Evolutionary conservation across 306 rosid genomes (phyloP).

Genomic region (Psophocarpus tetragonolobus): DNA sequence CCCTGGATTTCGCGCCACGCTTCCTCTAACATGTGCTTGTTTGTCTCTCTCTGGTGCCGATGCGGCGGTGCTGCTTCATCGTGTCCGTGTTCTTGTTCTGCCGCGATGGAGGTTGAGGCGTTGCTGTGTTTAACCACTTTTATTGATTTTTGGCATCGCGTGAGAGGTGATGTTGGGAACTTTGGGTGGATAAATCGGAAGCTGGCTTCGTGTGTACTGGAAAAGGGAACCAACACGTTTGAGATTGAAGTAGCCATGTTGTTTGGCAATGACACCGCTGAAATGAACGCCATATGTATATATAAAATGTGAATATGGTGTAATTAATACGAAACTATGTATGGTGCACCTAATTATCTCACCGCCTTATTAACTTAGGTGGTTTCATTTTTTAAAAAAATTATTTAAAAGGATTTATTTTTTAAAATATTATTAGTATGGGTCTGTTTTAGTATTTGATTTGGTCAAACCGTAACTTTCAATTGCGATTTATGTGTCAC

Average conservation of each 20-base stretch:
- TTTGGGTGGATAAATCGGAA: neutral
- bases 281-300: neutral
- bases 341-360: too few species aligned
- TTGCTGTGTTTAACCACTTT: neutral
- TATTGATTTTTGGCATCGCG: neutral
- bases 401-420: too few species aligned
- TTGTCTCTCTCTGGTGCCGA: neutral
- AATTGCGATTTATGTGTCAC: too few species aligned
- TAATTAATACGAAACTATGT: too few species aligned
- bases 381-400: too few species aligned
- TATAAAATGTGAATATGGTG: neutral
- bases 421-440: too few species aligned
- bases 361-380: too few species aligned
- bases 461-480: too few species aligned
- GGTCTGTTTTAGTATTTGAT: too few species aligned
- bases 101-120: neutral
- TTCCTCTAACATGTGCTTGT: constrained; percentile 14
- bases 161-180: neutral
- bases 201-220: neutral
- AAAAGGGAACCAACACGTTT: constrained; percentile 23
- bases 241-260: constrained; percentile 46
- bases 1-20: constrained; percentile 81
- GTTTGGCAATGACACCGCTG: neutral
- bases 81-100: neutral
- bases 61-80: neutral